Evolutionary conservation across 2,329 filamentous ascomycete species (phyloP), one percentile per base, ranked within the genome.

Genomic region (Neofusicoccum sp.): DNA sequence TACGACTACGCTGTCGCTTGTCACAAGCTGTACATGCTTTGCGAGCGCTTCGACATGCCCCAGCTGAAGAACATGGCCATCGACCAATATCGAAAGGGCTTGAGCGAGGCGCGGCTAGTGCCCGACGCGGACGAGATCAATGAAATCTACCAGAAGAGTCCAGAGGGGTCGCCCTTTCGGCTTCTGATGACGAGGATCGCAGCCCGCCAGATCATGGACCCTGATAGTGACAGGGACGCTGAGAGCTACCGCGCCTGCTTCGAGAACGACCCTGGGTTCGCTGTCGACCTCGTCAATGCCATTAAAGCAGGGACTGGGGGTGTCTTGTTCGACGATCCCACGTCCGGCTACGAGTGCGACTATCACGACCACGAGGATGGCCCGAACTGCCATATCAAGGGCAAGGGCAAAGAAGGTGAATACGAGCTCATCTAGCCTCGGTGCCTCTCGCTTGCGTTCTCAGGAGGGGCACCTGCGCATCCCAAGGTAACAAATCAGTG

Each of bases 181-280:
- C 73, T 69, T 31, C 71, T 84, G 20, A 80, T 83, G 76, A 78
- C 79, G 58, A 74, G 76, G 63, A 84, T 84, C 49, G 81, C 81
- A n/a, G 82, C 82, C 4, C 73, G 82, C 28, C 82, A 84, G 70
- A 82, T 84, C 63, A 84, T 84, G 81, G 81, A 83, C 64, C 81
- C 81, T 0, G 79, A 78, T 31, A 78, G 72, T 58, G 75, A 81
- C 43, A 76, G 78, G 61, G 76, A 82, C 66, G 77, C 80, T 3
- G 75, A 78, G 28, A 76, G 74, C 3, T 84, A 84, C 65, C 76
- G 77, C 38, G 71, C 73, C 41, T 83, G 80, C 65, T 82, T 84
- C 67, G 73, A 77, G 31, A 70, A 73, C 62, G 80, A 76, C 64
- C 72, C 80, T 1, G 79, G 81, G 61, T 84, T 84, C 59, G 80